phyloP scores from a whole-genome alignment of 2,329 filamentous ascomycete genomes.

The Penicillium sclerotiorum region DNA sequence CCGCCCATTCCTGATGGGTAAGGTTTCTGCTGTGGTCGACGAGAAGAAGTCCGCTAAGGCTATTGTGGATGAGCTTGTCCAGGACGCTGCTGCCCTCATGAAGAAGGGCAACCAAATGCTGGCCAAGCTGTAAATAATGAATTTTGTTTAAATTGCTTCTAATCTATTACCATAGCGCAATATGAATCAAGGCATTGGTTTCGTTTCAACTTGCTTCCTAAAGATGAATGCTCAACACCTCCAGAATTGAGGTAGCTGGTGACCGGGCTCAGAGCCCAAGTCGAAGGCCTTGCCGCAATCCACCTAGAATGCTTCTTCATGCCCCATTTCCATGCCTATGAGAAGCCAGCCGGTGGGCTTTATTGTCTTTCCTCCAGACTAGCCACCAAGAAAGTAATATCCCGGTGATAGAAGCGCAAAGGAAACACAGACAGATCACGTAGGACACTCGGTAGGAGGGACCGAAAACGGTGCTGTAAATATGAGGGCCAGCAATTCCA shows the following conservation, averaged over 20 bases:
- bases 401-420: conserved; percentile 32
- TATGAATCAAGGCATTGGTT: not conserved
- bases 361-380: conserved; percentile 20
- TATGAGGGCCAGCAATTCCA: conserved; percentile 45
- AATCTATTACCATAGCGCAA: conserved; percentile 2
- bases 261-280: too few species aligned
- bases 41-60: conserved; percentile 89
- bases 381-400: conserved; percentile 30
- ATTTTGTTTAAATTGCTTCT: not conserved
- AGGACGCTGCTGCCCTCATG: conserved; percentile 73
- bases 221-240: too few species aligned
- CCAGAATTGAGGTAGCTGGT: too few species aligned
- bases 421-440: conserved; percentile 38
- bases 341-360: too few species aligned
- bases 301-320: too few species aligned
- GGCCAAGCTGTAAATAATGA: conserved; percentile 65
- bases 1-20: conserved; percentile 92
- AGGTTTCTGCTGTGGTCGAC: conserved; percentile 90
- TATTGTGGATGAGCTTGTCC: conserved; percentile 92
- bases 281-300: too few species aligned
- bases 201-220: not conserved
- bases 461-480: conserved; percentile 46
- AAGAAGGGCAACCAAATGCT: conserved; percentile 68
- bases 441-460: conserved; percentile 43
- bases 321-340: too few species aligned